A percentile compares a stretch with the other conserved stretches of the same genome.
Conservation (phyloP, 805 yeast species). For the Hanseniaspora occidentalis region DNA sequence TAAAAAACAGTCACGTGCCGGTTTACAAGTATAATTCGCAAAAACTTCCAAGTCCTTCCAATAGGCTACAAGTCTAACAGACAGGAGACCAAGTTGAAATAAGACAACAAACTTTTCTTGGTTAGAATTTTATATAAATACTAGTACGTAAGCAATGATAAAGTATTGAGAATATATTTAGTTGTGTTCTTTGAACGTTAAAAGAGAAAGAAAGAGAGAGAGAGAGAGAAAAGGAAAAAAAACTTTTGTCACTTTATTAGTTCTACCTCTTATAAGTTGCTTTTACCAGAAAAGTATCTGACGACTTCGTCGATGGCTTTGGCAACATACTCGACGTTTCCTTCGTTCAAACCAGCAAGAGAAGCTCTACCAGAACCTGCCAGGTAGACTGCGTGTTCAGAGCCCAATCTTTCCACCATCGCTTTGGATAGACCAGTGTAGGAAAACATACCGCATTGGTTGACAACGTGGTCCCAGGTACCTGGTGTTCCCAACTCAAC, state of each 20-base stretch:
- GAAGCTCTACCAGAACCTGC: slow-evolving; percentile 81
- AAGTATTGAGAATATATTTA: too few species aligned
- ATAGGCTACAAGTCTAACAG: too few species aligned
- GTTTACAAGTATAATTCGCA: too few species aligned
- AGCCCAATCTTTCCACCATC: slow-evolving; percentile 67
- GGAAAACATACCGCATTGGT: slow-evolving; percentile 94
- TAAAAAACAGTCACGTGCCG: too few species aligned
- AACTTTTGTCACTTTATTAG: neutral
- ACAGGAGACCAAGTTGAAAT: too few species aligned
- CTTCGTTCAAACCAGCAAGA: slow-evolving; percentile 81
- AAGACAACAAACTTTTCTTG: too few species aligned
- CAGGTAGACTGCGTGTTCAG: slow-evolving; percentile 70
- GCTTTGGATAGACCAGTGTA: slow-evolving; percentile 74
- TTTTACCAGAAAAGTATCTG: slow-evolving; percentile 26
- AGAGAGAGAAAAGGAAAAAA: neutral
- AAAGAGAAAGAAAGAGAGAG: neutral
- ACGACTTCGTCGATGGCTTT: slow-evolving; percentile 72
- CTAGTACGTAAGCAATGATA: too few species aligned
- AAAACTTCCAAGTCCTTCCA: too few species aligned
- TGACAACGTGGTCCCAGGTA: slow-evolving; percentile 79
- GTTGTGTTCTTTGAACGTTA: neutral
- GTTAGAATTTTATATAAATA: too few species aligned
- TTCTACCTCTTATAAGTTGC: slow-evolving; percentile 13
- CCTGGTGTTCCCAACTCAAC: slow-evolving; percentile 68
- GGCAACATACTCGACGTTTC: slow-evolving; percentile 70